Base-by-base conservation (phyloP, 164 flowering plant genomes). In the Echeveria elegans region DNA sequence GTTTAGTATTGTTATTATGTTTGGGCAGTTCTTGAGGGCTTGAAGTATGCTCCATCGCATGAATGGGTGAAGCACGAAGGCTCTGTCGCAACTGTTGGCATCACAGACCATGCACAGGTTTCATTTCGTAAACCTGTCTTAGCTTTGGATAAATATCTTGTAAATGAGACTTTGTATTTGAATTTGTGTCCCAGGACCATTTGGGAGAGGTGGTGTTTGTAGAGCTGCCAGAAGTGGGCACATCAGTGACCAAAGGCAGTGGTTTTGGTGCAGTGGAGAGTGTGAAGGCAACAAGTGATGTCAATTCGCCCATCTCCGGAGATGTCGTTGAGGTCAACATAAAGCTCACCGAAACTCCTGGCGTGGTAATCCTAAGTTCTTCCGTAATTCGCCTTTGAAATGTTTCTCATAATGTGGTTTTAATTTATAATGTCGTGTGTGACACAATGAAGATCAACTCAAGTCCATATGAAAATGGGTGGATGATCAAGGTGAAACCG, bases 51-150 rank as follows among this genome's bases (percentile, higher is more conserved):
- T 23, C 56, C 56, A 23, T 50, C 56, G 28, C 56, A 50, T 9
- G 26, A 50, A 50, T 50, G 56, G 56, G 56, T 50, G 56, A 50
- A 50, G 24, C 56, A 50, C 4, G 56, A 50, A 50, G 56, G 56
- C 56, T 50, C 56, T 2, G 56, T 23, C 5, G 56, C 56, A 50
- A 50, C 56, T 50, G 56, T 50, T 50, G 56, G 56, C 56, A 50
- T 50, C 56, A 50, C 56, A 1, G 56, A 50, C 56, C 26, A 50
- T 50, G 56, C 56, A 6, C 56, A 21, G 28, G 31, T 31, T 45
- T 16, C 47, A 43, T 43, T 3, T 34, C 7, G 18, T 15, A 43
- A 11, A 16, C 47, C 11, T 43, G 19, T 43, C 16, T 15, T 11
- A 16, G 15, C 2, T 11, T 43, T 43, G 37, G 37, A 34, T 18